These are phyloP conservation scores for Penicillium verhagenii DNA, from an alignment of 495 filamentous ascomycete species.

Conservation along the genomic window DNA sequence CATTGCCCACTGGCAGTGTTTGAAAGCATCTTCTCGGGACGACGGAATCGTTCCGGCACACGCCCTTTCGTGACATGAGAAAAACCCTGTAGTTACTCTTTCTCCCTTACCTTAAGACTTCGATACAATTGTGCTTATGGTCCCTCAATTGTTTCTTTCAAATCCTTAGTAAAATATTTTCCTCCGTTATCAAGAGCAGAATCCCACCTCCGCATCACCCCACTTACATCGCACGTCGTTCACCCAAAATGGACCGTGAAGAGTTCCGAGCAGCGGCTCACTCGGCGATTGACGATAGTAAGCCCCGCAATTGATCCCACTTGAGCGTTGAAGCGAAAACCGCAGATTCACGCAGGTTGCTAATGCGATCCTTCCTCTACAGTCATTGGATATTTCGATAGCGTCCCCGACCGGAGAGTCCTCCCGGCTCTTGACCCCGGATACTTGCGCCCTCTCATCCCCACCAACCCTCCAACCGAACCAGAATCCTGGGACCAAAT, in stretches of 20 bases:
- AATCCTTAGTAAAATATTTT: neutral
- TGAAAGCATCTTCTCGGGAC: neutral
- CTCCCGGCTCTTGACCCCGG: constrained; percentile 79
- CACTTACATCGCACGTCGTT: too few species aligned
- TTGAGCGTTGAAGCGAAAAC: neutral
- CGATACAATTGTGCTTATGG: neutral
- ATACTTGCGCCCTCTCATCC: constrained; percentile 80
- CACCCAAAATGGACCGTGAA: constrained; percentile 67
- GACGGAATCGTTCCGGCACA: neutral
- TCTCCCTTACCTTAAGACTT: neutral
- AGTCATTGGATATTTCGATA: constrained; percentile 86
- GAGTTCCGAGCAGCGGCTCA: constrained; percentile 81
- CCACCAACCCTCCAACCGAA: constrained; percentile 65
- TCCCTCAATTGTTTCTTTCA: neutral
- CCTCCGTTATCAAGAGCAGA: too few species aligned
- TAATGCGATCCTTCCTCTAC: constrained; percentile 1
- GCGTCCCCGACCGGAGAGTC: constrained; percentile 66
- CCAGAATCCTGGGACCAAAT: constrained; percentile 79
- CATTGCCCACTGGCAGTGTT: too few species aligned
- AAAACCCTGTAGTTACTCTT: neutral
- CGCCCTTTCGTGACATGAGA: neutral
- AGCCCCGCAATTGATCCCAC: constrained; percentile 23
- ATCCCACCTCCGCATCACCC: neutral
- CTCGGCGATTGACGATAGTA: constrained; percentile 82
- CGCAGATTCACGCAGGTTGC: neutral